A percentile compares a stretch with the other conserved stretches of the same genome.
Evolutionary conservation across 345 rosid species (phyloP).

Genomic region (Cardiospermum halicacabum): DNA sequence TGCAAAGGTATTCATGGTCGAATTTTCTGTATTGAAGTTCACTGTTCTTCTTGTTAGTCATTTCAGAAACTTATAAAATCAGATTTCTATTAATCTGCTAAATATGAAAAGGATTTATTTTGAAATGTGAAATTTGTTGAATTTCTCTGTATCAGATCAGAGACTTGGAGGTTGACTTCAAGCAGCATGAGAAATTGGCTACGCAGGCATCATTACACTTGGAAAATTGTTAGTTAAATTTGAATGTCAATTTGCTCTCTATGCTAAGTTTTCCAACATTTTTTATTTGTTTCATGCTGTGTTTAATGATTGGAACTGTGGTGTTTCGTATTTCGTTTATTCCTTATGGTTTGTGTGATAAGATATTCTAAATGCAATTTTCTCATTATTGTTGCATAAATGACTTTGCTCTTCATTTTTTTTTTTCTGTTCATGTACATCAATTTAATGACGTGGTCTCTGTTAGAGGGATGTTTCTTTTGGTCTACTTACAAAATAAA

Average conservation of each 20-base stretch:
- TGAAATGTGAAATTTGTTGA: slow-evolving; percentile 9
- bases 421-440: neutral
- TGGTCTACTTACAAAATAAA: neutral
- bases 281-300: neutral
- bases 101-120: too few species aligned
- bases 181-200: slow-evolving; percentile 66
- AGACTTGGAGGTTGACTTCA: slow-evolving; percentile 61
- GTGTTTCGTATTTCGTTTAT: neutral
- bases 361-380: too few species aligned
- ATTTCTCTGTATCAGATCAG: slow-evolving; percentile 41
- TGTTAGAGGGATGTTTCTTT: neutral
- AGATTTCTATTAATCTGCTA: too few species aligned
- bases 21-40: neutral
- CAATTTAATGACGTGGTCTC: neutral
- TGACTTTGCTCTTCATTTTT: neutral
- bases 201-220: slow-evolving; percentile 45
- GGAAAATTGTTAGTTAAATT: slow-evolving; percentile 51
- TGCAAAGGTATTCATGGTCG: slow-evolving; percentile 47
- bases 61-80: neutral
- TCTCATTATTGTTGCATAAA: neutral
- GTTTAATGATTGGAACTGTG: neutral
- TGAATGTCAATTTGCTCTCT: neutral
- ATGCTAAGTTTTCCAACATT: slow-evolving; percentile 1
- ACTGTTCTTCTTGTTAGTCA: neutral
- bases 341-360: too few species aligned